phyloP scores from a whole-genome alignment of 352 stramenopile species.

The Globisporangium ultimum region DNA sequence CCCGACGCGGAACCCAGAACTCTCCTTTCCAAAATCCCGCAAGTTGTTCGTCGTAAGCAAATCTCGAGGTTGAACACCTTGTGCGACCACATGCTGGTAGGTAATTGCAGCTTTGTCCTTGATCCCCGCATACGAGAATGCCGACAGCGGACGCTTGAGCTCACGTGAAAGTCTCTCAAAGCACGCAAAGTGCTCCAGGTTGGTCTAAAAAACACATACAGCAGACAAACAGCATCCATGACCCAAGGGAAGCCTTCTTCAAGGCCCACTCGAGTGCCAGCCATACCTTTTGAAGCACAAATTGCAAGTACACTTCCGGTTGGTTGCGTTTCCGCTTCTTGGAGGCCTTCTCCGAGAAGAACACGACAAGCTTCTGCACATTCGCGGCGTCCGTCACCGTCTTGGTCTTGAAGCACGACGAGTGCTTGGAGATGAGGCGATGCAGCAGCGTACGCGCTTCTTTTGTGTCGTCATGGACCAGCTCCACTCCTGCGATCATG shows the following conservation, averaged over 20 bases:
- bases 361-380: conserved; percentile 47
- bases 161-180: conserved; percentile 51
- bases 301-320: conserved; percentile 47
- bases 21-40: conserved; percentile 2
- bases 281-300: conserved; percentile 67
- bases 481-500: conserved; percentile 31
- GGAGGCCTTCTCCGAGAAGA: conserved; percentile 53
- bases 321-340: conserved; percentile 75
- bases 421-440: conserved; percentile 54
- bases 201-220: conserved; percentile 29
- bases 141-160: conserved; percentile 42
- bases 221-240: neutral
- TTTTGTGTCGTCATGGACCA: conserved; percentile 62
- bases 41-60: conserved; percentile 36
- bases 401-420: conserved; percentile 59
- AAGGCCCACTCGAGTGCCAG: neutral
- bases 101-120: conserved; percentile 80
- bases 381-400: conserved; percentile 42
- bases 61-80: conserved; percentile 35
- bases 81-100: conserved; percentile 58
- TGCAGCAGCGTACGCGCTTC: conserved; percentile 56
- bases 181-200: conserved; percentile 70
- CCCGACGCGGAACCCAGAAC: conserved; percentile 34
- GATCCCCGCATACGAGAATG: conserved; percentile 63
- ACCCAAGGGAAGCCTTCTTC: no score